A percentile compares a stretch with the other conserved stretches of the same genome.
These are phyloP conservation scores for Alternaria triticina DNA, from an alignment of 2,329 filamentous ascomycete species.

Conservation along the genomic window DNA sequence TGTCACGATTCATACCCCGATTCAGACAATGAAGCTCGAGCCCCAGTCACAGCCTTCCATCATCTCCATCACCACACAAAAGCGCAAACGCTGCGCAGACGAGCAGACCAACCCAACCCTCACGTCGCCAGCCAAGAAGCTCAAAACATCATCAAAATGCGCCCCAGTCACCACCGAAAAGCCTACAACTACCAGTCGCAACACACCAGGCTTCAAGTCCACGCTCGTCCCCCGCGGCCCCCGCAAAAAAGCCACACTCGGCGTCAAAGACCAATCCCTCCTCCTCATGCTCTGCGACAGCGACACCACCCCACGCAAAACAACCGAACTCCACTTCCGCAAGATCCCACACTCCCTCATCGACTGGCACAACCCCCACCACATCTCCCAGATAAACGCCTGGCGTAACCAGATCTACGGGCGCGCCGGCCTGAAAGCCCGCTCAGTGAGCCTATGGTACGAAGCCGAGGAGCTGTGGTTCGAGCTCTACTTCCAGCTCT, in stretches of 20 bases:
- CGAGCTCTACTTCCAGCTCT: constrained; percentile 26
- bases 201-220: not conserved
- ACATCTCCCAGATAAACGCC: constrained; percentile 30
- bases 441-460: constrained; percentile 20
- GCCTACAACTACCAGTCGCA: not conserved
- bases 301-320: not conserved
- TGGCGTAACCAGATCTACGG: constrained; percentile 34
- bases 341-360: constrained; percentile 20
- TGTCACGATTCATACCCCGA: too few relatives aligned
- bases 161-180: not conserved
- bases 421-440: constrained; percentile 25
- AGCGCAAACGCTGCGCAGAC: not conserved
- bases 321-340: constrained; percentile 25
- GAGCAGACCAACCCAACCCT: not conserved
- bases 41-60: not conserved
- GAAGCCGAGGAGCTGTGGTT: constrained; percentile 24
- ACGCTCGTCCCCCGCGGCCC: constrained; percentile 13
- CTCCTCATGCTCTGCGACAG: constrained; percentile 23
- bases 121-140: not conserved
- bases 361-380: constrained; percentile 22
- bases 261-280: constrained; percentile 10
- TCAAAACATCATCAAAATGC: not conserved
- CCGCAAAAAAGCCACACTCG: constrained; percentile 16
- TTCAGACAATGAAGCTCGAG: not conserved
- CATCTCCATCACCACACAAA: not conserved